Evolutionary conservation across 805 yeast species (phyloP), one percentile per base, ranked within the genome.

Genomic region (Kazachstania kunashirensis): DNA sequence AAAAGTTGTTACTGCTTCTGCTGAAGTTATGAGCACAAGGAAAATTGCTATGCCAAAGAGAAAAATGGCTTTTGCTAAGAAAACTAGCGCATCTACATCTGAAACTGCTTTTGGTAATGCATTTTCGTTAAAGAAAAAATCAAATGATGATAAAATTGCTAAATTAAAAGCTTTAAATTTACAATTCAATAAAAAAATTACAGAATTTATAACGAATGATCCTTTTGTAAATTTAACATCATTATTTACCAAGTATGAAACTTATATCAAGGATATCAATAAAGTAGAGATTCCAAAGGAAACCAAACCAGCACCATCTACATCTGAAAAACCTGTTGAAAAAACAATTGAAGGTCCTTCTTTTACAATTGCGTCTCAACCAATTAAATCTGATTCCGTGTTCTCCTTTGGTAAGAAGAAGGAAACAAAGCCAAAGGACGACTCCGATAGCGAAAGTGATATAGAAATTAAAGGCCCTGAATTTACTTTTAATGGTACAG

Each of bases 321-420:
- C 36, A 3, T 33, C 37, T 6, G 42, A 38, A 14, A 48, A 49
- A 2, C 83, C 76, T 24, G 75, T 76, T 15, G 82, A 76, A 25
- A 58, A 77, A 18, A 79, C 77, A 52, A 70, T 80, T 20, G 73
- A 82, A 55, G 94, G 94, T 1, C 94, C 94, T 15, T 59, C 66
- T 11, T 84, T 84, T 53, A 68, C 67, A 7, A 44, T 73, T 21
- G 55, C 52, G 12, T 49, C 63, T 20, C 65, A 69, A 20, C 78
- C 78, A 37, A 67, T 67, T 4, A 65, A 73, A 2, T 63, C 64
- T 3, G 63, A 67, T 38, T 65, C 75, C n/a, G 72, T 70, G 5
- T 75, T 75, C 53, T 62, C 66, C 20, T 67, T 75, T 39, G 55
- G 61, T 21, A 42, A 50, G 14, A 52, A 50, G 27, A 45, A 46